Percentiles rank a stretch among this genome's conserved stretches.
These are phyloP conservation scores for Phytophthora pisi DNA, from an alignment of 352 stramenopile species.

Conservation along the genomic window DNA sequence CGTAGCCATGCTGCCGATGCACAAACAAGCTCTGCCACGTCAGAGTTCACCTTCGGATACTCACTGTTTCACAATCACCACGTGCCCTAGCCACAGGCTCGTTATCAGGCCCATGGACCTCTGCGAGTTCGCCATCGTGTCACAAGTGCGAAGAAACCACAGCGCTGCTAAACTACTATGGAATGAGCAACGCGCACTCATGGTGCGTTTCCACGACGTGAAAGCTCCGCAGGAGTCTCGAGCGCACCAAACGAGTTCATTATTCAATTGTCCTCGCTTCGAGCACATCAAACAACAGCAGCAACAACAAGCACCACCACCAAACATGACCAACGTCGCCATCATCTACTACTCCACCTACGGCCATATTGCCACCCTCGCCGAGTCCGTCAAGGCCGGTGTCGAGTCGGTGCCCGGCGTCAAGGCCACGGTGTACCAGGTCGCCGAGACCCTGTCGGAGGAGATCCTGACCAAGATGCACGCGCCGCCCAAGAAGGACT, in stretches of 20 bases:
- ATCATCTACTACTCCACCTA: constrained; percentile 91
- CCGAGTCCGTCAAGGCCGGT: constrained; percentile 74
- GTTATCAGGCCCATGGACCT: background rate
- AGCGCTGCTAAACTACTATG: background rate
- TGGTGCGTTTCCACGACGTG: background rate
- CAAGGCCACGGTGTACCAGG: constrained; percentile 70
- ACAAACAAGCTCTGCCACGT: background rate
- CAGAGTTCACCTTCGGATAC: background rate
- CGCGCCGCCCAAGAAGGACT: constrained; percentile 73
- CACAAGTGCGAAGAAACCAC: background rate
- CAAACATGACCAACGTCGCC: constrained; percentile 66
- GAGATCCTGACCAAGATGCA: constrained; percentile 87
- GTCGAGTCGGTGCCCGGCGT: constrained; percentile 71
- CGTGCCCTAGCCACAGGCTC: background rate
- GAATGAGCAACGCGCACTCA: background rate
- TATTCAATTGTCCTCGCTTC: background rate
- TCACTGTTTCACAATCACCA: background rate
- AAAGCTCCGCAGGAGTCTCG: background rate
- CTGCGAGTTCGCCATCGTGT: background rate
- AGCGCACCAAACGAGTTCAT: background rate
- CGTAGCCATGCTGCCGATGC: constrained; percentile 1
- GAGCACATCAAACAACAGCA: constrained; percentile 1
- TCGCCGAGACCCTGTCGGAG: constrained; percentile 79
- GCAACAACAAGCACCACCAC: constrained; percentile 48
- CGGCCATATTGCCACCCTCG: constrained; percentile 82